Conservation (phyloP, 1,284 basidiomycete species). For the Lignosus rhinocerotis region DNA sequence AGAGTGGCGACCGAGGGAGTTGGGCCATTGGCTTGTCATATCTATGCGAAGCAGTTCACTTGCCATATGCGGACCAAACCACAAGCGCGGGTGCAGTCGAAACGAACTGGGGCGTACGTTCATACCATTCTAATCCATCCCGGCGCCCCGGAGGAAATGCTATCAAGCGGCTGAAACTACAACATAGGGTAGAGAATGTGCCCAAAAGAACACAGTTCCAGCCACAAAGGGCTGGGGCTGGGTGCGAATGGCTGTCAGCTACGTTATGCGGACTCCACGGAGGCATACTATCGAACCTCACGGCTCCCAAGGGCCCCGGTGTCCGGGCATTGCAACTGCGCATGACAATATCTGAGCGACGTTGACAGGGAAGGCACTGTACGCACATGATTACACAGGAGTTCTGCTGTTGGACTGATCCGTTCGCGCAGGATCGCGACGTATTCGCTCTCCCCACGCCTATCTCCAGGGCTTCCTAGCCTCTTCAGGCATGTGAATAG, state of each 20-base stretch:
- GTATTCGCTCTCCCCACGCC: neutral
- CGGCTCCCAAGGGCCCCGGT: neutral
- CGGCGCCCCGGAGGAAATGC: neutral
- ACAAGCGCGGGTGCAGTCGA: neutral
- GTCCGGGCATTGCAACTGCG: neutral
- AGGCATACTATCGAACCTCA: neutral
- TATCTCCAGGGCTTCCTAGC: neutral
- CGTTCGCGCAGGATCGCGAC: constrained; percentile 1
- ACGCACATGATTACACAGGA: constrained; percentile 3
- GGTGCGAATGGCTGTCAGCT: neutral
- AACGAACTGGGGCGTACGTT: neutral
- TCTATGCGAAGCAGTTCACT: neutral
- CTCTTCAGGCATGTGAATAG: constrained; percentile 35
- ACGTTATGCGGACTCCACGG: too few relatives aligned
- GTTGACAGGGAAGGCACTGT: neutral
- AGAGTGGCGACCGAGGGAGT: neutral
- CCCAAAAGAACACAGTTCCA: constrained; percentile 4
- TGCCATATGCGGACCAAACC: neutral
- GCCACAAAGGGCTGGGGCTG: neutral
- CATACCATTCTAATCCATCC: neutral
- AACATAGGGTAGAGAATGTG: constrained; percentile 7
- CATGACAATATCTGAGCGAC: neutral
- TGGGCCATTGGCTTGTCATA: constrained; percentile 10
- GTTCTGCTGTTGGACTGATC: neutral
- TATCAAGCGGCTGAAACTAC: neutral